A percentile compares a stretch with the other conserved stretches of the same genome.
These are phyloP conservation scores for Pelagomonas calceolata DNA, from an alignment of 108 stramenopile species.

Conservation along the genomic window DNA sequence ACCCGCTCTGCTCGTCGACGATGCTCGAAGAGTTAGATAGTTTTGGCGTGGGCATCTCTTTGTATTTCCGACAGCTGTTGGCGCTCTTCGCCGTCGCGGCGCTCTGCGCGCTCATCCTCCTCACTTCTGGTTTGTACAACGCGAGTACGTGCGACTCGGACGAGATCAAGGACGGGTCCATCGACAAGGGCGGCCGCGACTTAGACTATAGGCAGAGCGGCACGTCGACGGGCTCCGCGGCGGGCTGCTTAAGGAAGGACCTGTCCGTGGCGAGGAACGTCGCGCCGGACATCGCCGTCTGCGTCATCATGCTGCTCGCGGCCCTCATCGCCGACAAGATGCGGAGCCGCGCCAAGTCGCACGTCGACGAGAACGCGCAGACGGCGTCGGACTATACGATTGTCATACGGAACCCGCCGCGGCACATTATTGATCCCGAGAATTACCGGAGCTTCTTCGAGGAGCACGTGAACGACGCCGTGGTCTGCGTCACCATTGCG, in stretches of 20 bases:
- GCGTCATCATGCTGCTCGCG: slow-evolving; percentile 15
- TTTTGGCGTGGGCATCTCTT: slow-evolving; percentile 37
- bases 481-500: slow-evolving; percentile 32
- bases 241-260: background rate
- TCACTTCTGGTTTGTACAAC: slow-evolving; percentile 17
- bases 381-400: slow-evolving; percentile 33
- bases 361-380: slow-evolving; percentile 33
- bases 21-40: slow-evolving; percentile 30
- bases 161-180: slow-evolving; percentile 3
- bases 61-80: slow-evolving; percentile 39
- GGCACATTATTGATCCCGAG: slow-evolving; percentile 20
- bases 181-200: too few relatives aligned
- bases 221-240: background rate
- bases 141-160: background rate
- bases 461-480: slow-evolving; percentile 19
- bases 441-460: slow-evolving; percentile 22
- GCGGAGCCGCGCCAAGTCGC: slow-evolving; percentile 11
- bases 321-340: background rate
- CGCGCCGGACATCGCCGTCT: slow-evolving; percentile 21
- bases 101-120: slow-evolving; percentile 19
- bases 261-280: background rate
- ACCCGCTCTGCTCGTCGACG: background rate
- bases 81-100: slow-evolving; percentile 12
- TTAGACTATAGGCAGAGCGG: background rate
- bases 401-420: slow-evolving; percentile 7